A percentile compares a stretch with the other conserved stretches of the same genome.
phyloP scores from a whole-genome alignment of 108 stramenopile genomes.

The Heterococcus sp. region DNA sequence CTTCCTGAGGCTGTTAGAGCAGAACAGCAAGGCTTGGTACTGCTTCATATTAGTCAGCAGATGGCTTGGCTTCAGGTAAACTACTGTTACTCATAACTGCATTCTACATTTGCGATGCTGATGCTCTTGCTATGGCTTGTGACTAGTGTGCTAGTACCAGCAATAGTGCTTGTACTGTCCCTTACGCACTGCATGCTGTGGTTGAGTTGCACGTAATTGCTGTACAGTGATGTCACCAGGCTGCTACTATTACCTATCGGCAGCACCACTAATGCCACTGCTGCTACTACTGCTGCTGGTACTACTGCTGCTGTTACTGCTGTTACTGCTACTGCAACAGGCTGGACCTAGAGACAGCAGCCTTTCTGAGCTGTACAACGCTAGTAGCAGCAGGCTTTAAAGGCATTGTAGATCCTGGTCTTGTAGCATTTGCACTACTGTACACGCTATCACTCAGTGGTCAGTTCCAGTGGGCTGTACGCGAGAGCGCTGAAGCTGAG shows the following conservation, averaged over 20 bases:
- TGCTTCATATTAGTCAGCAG: slow-evolving; percentile 3
- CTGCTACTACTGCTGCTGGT: too few species aligned
- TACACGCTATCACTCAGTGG: slow-evolving; percentile 76
- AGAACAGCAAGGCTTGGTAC: neutral
- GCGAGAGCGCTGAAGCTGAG: slow-evolving; percentile 40
- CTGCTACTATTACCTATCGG: too few species aligned
- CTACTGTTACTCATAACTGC: too few species aligned
- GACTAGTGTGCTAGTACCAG: too few species aligned
- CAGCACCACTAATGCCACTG: too few species aligned
- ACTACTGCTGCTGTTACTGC: too few species aligned
- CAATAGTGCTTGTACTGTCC: too few species aligned
- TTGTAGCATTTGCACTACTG: slow-evolving; percentile 70
- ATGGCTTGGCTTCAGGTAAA: slow-evolving; percentile 23
- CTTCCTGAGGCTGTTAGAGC: slow-evolving; percentile 7
- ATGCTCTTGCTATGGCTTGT: too few species aligned
- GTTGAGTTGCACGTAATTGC: too few species aligned
- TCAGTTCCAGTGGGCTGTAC: slow-evolving; percentile 74
- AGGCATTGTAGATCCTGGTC: slow-evolving; percentile 35
- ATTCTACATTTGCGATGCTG: too few species aligned
- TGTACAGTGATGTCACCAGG: too few species aligned
- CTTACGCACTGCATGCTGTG: too few species aligned
- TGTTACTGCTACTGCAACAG: slow-evolving; percentile 17
- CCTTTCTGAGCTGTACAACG: neutral
- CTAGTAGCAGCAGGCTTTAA: slow-evolving; percentile 4
- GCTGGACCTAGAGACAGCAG: slow-evolving; percentile 6